A percentile compares a stretch with the other conserved stretches of the same genome.
phyloP scores from a whole-genome alignment of 2,329 filamentous ascomycete genomes.

The Onygenales sp. region DNA sequence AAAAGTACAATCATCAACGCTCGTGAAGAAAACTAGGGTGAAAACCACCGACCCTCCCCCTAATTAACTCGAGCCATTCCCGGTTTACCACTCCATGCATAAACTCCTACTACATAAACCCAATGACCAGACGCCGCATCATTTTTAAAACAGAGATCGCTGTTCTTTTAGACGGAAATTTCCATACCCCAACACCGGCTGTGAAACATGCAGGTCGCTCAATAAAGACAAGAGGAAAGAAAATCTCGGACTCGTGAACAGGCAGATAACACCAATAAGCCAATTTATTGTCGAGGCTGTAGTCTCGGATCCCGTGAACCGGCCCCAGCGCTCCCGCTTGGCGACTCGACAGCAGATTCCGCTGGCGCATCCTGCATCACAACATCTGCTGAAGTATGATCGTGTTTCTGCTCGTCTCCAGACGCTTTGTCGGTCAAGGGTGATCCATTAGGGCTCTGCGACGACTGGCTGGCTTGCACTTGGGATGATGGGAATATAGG shows the following conservation, averaged over 20 bases:
- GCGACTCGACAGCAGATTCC: neutral
- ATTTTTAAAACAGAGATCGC: neutral
- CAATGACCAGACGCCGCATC: neutral
- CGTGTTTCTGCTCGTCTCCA: neutral
- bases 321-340: neutral
- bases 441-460: slow-evolving; percentile 8
- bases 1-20: neutral
- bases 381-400: slow-evolving; percentile 1
- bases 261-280: neutral
- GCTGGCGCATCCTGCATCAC: slow-evolving; percentile 9
- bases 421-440: neutral
- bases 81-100: neutral
- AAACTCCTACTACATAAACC: neutral
- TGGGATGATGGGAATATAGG: slow-evolving; percentile 20
- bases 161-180: neutral
- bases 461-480: slow-evolving; percentile 12
- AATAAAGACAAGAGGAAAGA: neutral
- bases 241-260: neutral
- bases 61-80: neutral
- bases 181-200: neutral
- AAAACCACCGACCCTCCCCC: neutral
- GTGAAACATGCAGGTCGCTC: neutral
- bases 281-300: neutral
- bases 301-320: slow-evolving; percentile 2
- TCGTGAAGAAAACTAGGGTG: neutral